These are phyloP conservation scores for Pseudocercospora cruenta DNA, from an alignment of 2,329 filamentous ascomycete genomes.

Conservation along the genomic window DNA sequence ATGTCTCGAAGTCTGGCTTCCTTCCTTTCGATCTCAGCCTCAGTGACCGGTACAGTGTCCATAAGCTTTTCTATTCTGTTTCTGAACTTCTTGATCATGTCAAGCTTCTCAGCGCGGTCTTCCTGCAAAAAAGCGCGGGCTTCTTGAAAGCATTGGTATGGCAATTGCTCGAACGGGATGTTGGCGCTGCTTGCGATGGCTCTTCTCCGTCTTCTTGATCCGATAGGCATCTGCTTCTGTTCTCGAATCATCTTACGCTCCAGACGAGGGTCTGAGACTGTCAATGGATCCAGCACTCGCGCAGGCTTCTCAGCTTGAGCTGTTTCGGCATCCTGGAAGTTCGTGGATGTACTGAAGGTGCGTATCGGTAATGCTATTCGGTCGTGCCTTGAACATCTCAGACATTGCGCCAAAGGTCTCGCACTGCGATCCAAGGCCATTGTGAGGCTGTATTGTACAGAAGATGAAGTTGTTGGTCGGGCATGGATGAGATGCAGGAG, in stretches of 20 bases:
- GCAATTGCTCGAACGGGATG: conserved; percentile 88
- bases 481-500: not conserved
- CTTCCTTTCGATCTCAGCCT: conserved; percentile 50
- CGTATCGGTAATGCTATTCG: conserved; percentile 42
- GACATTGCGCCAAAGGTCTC: conserved; percentile 36
- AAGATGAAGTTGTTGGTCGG: conserved; percentile 4
- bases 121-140: conserved; percentile 79
- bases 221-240: conserved; percentile 68
- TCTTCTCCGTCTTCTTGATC: conserved; percentile 77
- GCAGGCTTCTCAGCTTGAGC: conserved; percentile 21
- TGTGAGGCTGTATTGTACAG: not conserved
- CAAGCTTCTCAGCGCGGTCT: conserved; percentile 80
- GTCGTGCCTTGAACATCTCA: conserved; percentile 34
- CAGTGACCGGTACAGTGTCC: conserved; percentile 46
- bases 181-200: conserved; percentile 53
- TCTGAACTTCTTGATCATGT: conserved; percentile 68
- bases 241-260: conserved; percentile 69
- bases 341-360: conserved; percentile 53
- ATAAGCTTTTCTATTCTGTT: conserved; percentile 70
- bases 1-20: conserved; percentile 70
- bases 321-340: conserved; percentile 49
- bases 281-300: conserved; percentile 23
- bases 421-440: conserved; percentile 43
- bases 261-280: conserved; percentile 29
- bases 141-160: conserved; percentile 98